These are phyloP conservation scores for Tricladium varicosporioides DNA, from an alignment of 2,329 filamentous ascomycete genomes.

Conservation along the genomic window DNA sequence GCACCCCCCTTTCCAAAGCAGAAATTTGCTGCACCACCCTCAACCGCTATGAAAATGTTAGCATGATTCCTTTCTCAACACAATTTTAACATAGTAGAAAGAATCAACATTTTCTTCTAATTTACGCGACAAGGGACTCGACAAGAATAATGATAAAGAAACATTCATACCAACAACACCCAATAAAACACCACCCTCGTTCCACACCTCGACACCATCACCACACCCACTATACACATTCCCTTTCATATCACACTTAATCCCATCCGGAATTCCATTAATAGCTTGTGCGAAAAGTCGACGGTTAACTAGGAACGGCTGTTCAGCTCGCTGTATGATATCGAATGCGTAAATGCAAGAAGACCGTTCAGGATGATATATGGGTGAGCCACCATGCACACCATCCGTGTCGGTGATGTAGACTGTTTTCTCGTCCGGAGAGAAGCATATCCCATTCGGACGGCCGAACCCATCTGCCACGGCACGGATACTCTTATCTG, in stretches of 20 bases:
- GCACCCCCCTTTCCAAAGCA: constrained; percentile 29
- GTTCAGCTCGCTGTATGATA: neutral
- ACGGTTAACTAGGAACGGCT: constrained; percentile 14
- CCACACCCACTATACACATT: constrained; percentile 54
- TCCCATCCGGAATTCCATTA: constrained; percentile 56
- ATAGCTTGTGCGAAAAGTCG: constrained; percentile 53
- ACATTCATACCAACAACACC: constrained; percentile 24
- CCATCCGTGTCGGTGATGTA: constrained; percentile 57
- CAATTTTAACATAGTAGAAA: too few species aligned
- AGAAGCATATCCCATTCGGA: constrained; percentile 58
- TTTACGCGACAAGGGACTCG: too few species aligned
- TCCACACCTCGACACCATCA: constrained; percentile 55
- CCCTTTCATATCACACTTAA: constrained; percentile 49
- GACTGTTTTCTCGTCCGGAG: constrained; percentile 48
- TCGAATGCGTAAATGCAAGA: neutral
- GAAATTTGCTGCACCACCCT: constrained; percentile 24
- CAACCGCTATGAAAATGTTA: neutral
- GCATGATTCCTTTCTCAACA: too few species aligned
- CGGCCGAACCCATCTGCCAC: constrained; percentile 56
- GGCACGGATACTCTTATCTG: constrained; percentile 49
- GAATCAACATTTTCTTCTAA: too few species aligned
- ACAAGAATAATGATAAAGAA: too few species aligned
- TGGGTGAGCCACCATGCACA: neutral
- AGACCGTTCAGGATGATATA: neutral
- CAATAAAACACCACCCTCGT: constrained; percentile 45